A percentile compares a stretch with the other conserved stretches of the same genome.
phyloP scores from a whole-genome alignment of 2,329 filamentous ascomycete species.

The Gnomoniopsis sp. region DNA sequence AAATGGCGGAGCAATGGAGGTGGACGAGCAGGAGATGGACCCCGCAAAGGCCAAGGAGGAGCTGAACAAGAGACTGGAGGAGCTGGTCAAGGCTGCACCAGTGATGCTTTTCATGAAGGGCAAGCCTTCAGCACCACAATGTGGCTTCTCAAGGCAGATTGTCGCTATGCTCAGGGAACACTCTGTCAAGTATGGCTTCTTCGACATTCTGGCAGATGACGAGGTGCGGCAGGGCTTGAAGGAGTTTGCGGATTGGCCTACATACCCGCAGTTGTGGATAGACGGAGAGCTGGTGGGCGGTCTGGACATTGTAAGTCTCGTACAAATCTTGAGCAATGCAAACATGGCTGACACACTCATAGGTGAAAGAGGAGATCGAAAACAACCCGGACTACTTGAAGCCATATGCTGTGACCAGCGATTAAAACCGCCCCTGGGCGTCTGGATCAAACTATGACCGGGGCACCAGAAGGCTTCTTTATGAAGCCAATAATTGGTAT shows the following conservation, averaged over 20 bases:
- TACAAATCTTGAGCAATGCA: neutral
- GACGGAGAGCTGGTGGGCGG: slow-evolving; percentile 88
- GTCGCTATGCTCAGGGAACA: slow-evolving; percentile 84
- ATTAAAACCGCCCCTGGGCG: slow-evolving; percentile 23
- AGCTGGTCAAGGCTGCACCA: slow-evolving; percentile 89
- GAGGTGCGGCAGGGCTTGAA: slow-evolving; percentile 95
- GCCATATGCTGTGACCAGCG: slow-evolving; percentile 58
- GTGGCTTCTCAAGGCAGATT: slow-evolving; percentile 89
- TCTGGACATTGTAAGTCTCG: slow-evolving; percentile 80
- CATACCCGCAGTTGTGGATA: slow-evolving; percentile 92
- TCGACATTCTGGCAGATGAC: slow-evolving; percentile 97
- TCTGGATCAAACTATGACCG: neutral
- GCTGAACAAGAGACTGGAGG: slow-evolving; percentile 72
- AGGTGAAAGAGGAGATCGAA: slow-evolving; percentile 93
- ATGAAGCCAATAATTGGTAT: too few species aligned
- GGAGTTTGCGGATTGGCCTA: slow-evolving; percentile 98
- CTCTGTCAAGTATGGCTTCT: slow-evolving; percentile 95
- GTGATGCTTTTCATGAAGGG: slow-evolving; percentile 99
- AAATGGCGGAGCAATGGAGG: slow-evolving; percentile 29
- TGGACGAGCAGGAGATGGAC: slow-evolving; percentile 35
- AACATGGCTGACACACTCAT: slow-evolving; percentile 8
- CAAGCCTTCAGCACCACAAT: slow-evolving; percentile 92
- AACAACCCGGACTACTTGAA: slow-evolving; percentile 80
- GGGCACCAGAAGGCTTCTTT: neutral
- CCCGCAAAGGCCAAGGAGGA: slow-evolving; percentile 73